Evolutionary conservation across 176 grass and related monocot species (phyloP).

Genomic region (Ensete glaucum): DNA sequence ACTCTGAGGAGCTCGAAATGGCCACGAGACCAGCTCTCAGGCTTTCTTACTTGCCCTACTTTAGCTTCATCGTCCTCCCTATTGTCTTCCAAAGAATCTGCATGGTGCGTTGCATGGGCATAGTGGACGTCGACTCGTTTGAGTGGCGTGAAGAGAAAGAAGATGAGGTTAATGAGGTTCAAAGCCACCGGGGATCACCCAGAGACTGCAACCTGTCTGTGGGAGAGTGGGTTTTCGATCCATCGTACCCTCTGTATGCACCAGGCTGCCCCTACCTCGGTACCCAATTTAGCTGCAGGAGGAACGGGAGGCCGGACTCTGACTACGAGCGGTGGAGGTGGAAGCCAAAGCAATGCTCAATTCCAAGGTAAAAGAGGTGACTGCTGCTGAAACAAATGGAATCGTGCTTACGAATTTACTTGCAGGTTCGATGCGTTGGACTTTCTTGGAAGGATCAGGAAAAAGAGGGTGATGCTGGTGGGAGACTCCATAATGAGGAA

Average conservation of each 20-base stretch:
- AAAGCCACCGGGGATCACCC: conserved; percentile 10
- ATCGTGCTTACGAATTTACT: not conserved
- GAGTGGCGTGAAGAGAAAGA: conserved; percentile 20
- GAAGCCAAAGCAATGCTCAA: conserved; percentile 29
- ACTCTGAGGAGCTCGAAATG: conserved; percentile 2
- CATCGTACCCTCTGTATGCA: conserved; percentile 32
- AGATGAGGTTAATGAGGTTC: conserved; percentile 17
- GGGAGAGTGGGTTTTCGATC: conserved; percentile 41
- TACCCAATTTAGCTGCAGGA: conserved; percentile 22
- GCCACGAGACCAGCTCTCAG: conserved; percentile 1
- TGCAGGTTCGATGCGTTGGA: conserved; percentile 39
- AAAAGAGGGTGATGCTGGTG: conserved; percentile 40
- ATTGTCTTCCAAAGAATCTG: conserved; percentile 7
- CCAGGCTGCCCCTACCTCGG: conserved; percentile 34
- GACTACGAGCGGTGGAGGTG: conserved; percentile 36
- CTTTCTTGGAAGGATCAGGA: conserved; percentile 32
- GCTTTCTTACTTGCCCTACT: not conserved
- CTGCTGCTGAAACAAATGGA: not conserved
- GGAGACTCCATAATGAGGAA: conserved; percentile 45
- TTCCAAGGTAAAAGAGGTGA: conserved; percentile 26
- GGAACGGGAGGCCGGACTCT: conserved; percentile 27
- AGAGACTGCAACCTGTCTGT: conserved; percentile 21
- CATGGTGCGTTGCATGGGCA: conserved; percentile 14
- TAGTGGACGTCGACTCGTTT: conserved; percentile 3
- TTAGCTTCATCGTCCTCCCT: conserved; percentile 9